A percentile compares a stretch with the other conserved stretches of the same genome.
These are phyloP conservation scores for Polymyxa betae DNA, from an alignment of 208 protist species.

Conservation along the genomic window DNA sequence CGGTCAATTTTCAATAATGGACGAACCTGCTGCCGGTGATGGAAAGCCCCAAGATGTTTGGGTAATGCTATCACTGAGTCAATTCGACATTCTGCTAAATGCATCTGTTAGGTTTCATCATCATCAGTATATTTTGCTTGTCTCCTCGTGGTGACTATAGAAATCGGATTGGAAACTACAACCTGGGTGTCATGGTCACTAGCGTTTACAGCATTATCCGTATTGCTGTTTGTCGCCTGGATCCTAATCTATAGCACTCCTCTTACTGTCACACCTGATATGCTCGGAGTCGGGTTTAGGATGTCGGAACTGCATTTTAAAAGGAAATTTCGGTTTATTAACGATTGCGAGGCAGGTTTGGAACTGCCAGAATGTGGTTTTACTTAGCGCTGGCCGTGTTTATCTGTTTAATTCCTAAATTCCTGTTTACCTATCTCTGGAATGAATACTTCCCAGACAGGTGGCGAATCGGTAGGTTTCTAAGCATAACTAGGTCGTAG, in stretches of 20 bases:
- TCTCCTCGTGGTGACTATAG: constrained; percentile 21
- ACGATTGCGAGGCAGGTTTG: not conserved
- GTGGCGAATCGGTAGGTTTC: not conserved
- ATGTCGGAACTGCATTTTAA: not conserved
- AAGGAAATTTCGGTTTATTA: not conserved
- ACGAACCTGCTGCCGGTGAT: not conserved
- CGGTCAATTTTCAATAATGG: not conserved
- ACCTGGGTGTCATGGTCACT: not conserved
- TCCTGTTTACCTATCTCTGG: not conserved
- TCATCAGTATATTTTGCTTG: not conserved
- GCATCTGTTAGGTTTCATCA: not conserved
- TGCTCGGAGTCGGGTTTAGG: not conserved
- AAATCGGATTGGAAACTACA: constrained; percentile 6
- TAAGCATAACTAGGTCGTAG: not conserved
- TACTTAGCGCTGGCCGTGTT: not conserved
- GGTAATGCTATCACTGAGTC: not conserved
- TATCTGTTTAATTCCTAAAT: constrained; percentile 11
- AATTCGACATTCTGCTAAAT: not conserved
- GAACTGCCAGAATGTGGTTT: constrained; percentile 4
- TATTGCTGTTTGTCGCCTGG: not conserved
- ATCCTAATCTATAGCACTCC: not conserved
- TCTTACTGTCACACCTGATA: not conserved
- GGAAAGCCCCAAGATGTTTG: not conserved
- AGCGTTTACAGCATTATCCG: not conserved
- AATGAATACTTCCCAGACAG: constrained; percentile 12